Conservation (phyloP, 345 rosid species). For the Gossypium bickii region DNA sequence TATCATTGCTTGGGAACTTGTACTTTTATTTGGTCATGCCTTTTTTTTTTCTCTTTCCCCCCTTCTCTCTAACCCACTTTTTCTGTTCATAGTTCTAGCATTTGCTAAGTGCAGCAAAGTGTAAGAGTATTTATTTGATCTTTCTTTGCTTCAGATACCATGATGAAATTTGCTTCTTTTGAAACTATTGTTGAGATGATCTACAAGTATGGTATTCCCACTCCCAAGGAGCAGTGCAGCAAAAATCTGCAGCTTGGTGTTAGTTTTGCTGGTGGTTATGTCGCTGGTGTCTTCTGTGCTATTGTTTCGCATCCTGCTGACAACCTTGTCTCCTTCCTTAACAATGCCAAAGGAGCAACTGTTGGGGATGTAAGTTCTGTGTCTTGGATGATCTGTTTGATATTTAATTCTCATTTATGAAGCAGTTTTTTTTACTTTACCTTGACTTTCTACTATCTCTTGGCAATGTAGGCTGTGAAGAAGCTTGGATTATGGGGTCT, state of each 20-base stretch:
- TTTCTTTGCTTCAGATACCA: slow-evolving; percentile 57
- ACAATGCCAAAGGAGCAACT: slow-evolving; percentile 96
- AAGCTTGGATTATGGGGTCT: slow-evolving; percentile 88
- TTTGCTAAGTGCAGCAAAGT: neutral
- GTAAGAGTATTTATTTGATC: neutral
- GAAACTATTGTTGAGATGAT: slow-evolving; percentile 88
- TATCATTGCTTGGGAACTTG: neutral
- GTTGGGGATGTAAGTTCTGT: slow-evolving; percentile 76
- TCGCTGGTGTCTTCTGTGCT: slow-evolving; percentile 16
- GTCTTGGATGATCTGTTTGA: neutral
- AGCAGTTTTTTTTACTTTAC: neutral
- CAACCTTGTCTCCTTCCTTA: slow-evolving; percentile 93
- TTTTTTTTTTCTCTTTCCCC: neutral
- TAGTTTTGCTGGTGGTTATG: slow-evolving; percentile 93
- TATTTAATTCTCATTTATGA: neutral
- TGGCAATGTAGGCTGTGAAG: slow-evolving; percentile 73
- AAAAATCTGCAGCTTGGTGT: slow-evolving; percentile 78
- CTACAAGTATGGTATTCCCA: slow-evolving; percentile 80
- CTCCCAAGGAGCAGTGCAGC: slow-evolving; percentile 85
- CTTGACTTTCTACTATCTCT: neutral
- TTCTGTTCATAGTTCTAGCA: neutral
- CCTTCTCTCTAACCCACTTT: neutral
- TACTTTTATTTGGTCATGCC: neutral
- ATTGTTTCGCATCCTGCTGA: slow-evolving; percentile 58
- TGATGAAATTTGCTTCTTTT: slow-evolving; percentile 99